Evolutionary conservation across 202 grass and related monocot species (phyloP), one percentile per base, ranked within the genome.

Genomic region (Eragrostis tef): DNA sequence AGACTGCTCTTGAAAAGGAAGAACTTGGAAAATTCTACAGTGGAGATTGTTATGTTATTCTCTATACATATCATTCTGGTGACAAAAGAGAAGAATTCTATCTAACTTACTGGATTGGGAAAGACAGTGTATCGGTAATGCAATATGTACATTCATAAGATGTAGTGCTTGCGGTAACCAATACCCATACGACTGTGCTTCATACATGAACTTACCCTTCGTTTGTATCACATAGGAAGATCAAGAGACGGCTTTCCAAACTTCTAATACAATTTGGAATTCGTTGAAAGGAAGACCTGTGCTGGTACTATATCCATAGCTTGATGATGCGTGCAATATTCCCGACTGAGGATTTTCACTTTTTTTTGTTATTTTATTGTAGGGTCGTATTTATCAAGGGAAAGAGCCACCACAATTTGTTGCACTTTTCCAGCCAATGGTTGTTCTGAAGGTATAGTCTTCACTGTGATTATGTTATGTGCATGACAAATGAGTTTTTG

Each of bases 1-100:
- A 99, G 82, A 90, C 71, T 79, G 85, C 78, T 81, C 73, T 99
- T 68, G 80, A 70, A 67, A 93, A 93, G 72, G 90, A 93, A 73
- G 96, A 96, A 56, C 67, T 85, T 58, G 90, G 90, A 77, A 99
- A 93, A 84, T 96, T 99, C 43, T 90, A 95, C 64, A 86, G 87
- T 6, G 93, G 96, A 76, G 96, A 99, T 73, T 99, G 96, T 79
- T 99, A 90, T 85, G 81, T 99, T 85, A 54, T 96, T 63, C 93
- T 91, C 17, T 99, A 95, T 72, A 88, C 90, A 51, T 99, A 96
- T 67, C 93, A 92, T 90, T 92, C 90, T 77, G 82, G 84, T 85
- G 92, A 95, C 17, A 93, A 88, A 81, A 99, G 90, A 83, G 93
- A 97, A 83, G 96, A 99, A 73, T 93, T 93, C 49, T 91, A 93